Percentiles rank a stretch among this genome's conserved stretches.
phyloP scores from a whole-genome alignment of 495 filamentous ascomycete genomes.

The Aspergillus indologenus region DNA sequence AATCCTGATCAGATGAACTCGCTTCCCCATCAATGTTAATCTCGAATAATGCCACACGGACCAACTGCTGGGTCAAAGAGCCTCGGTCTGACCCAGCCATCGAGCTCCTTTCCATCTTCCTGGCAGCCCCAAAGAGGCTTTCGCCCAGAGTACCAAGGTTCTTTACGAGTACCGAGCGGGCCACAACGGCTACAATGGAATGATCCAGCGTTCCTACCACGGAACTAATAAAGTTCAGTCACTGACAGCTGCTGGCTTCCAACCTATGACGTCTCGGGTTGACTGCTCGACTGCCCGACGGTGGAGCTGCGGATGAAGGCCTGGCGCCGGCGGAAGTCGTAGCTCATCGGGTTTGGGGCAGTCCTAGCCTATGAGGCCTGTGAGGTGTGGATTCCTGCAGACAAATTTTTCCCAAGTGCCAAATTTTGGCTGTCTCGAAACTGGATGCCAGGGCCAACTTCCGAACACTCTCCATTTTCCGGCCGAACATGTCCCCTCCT shows the following conservation, averaged over 20 bases:
- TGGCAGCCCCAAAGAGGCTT: background rate
- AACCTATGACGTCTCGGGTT: conserved; percentile 1
- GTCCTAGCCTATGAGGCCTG: background rate
- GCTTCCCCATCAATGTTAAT: background rate
- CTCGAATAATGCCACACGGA: background rate
- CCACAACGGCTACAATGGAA: conserved; percentile 5
- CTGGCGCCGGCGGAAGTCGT: background rate
- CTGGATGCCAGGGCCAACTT: background rate
- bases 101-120: background rate
- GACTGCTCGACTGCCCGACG: background rate
- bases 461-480: conserved; percentile 7
- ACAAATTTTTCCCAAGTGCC: conserved; percentile 3
- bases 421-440: background rate
- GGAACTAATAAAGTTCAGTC: background rate
- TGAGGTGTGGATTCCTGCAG: conserved; percentile 2
- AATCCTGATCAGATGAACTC: background rate
- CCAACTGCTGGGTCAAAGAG: background rate
- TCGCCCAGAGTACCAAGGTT: background rate
- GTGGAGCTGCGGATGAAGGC: background rate
- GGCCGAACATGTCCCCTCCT: conserved; percentile 5
- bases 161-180: conserved; percentile 5
- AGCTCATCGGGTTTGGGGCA: conserved; percentile 2
- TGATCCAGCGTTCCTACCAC: conserved; percentile 4
- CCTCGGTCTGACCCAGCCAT: background rate
- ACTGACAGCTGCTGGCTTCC: conserved; percentile 1